Conservation (phyloP, 2,329 filamentous ascomycete genomes). For the Dryadomyces quercus-mongolicae region DNA sequence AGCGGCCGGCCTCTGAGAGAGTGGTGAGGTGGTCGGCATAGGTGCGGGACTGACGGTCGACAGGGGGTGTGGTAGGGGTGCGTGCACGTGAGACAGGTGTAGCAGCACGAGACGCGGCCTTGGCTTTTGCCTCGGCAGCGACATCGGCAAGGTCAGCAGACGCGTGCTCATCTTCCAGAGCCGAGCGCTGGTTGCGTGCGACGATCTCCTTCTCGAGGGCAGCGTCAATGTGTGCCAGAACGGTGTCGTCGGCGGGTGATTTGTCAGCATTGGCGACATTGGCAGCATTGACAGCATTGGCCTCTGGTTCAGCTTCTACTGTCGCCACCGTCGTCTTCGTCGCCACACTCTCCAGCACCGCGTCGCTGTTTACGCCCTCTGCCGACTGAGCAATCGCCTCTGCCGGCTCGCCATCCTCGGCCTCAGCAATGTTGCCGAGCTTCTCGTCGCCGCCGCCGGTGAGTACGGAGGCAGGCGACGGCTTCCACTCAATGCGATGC, state of each 20-base stretch:
- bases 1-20: conserved; percentile 59
- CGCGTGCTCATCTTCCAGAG: conserved; percentile 28
- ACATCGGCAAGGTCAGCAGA: conserved; percentile 11
- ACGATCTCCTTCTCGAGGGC: conserved; percentile 70
- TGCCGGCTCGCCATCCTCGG: conserved; percentile 14
- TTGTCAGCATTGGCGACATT: neutral
- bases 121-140: conserved; percentile 17
- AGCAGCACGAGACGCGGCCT: conserved; percentile 25
- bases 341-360: neutral
- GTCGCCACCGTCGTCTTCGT: neutral
- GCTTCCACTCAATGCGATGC: conserved; percentile 82
- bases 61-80: conserved; percentile 41
- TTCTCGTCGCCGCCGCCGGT: conserved; percentile 27
- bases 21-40: conserved; percentile 71
- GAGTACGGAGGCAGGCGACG: conserved; percentile 40
- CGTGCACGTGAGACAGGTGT: conserved; percentile 28
- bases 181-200: conserved; percentile 32
- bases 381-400: conserved; percentile 19
- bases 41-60: conserved; percentile 51
- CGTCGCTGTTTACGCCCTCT: neutral
- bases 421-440: conserved; percentile 21
- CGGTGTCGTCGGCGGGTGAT: conserved; percentile 34
- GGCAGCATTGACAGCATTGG: neutral
- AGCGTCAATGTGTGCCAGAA: conserved; percentile 72
- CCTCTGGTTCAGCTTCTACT: neutral